Base-by-base conservation (phyloP, 73 alveolate genomes). In the Diophrys sp. region DNA sequence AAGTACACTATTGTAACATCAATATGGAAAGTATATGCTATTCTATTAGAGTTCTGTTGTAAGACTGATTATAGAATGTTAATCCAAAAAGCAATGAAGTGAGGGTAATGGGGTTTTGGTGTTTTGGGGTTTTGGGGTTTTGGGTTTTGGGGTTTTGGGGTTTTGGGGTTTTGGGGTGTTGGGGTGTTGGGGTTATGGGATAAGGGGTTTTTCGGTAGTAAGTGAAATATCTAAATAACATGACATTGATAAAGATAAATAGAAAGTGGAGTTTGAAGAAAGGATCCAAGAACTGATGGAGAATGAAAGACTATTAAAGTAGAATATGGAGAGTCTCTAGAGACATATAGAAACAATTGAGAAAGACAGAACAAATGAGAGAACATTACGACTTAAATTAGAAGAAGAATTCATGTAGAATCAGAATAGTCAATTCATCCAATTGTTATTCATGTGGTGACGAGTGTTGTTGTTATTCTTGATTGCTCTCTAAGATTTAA, bases 31-130 rank as follows among this genome's bases (percentile, higher is more conserved):
- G 90, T 89, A 31, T 89, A 68, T 71, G 53, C 87, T 32, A 85
- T 89, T 5, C 68, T 89, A 56, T 88, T 84, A 2, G 95, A 89
- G 70, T 89, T 70, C 78, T 78, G 90, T 73, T 84, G 95, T 57
- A 81, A 89, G 70, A 54, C 88, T 0, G 93, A 89, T 55, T 89
- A 84, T 56, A 23, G 57, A 31, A 69, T 80, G 77, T 55, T 89
- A 54, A 89, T 84, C 32, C n/a, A n/a, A n/a, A n/a, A n/a, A n/a
- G n/a, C n/a, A n/a, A n/a, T n/a, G n/a, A n/a, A n/a, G n/a, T n/a
- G n/a, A n/a, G n/a, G n/a, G n/a, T n/a, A n/a, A n/a, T n/a, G n/a
- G n/a, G n/a, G n/a, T n/a, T n/a, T n/a, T n/a, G n/a, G n/a, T n/a
- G n/a, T n/a, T n/a, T n/a, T n/a, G n/a, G n/a, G n/a, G n/a, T n/a